Base-by-base conservation (phyloP, 768 basidiomycete species). In the Brasilioporus rufonigricans region DNA sequence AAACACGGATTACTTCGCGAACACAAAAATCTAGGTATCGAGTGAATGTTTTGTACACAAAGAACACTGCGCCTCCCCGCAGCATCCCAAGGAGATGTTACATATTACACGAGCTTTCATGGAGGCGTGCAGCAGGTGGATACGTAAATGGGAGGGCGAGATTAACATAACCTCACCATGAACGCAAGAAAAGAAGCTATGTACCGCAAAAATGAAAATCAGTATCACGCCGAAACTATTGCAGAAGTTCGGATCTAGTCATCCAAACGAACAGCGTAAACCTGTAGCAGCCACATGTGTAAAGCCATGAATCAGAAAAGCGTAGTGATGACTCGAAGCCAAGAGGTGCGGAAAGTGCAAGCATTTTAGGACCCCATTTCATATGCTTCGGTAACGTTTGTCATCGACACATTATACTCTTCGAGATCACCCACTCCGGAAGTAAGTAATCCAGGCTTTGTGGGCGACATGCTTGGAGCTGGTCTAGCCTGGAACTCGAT, bases 401-500 rank as follows among this genome's bases (percentile, higher is more conserved):
- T 38, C 14, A 21, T 35, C 13, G 51, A 26, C 3, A 21, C 18
- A 14, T n/a, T 36, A 41, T 38, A 45, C 10, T 41, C 44, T 38
- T 52, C 44, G 27, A 38, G 51, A 38, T 45, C 44, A 45, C 26
- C 10, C 26, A 16, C 26, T 19, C 32, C 41, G 2, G 23, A 4
- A 14, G 18, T 29, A 29, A 52, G 44, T 12, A 44, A 18, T 18
- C 35, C 1, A 7, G 33, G 24, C 24, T 51, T 51, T 6, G 12
- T 19, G n/a, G 50, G 41, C 12, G 24, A 35, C 32, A 35, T 24
- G 32, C 24, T 19, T 35, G 41, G 7, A 35, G 14, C 18, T 19
- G 32, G 24, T 26, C 24, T 33, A n/a, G 41, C 13, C 26, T 44
- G 50, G 32, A 51, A 33, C 41, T 53, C 52, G 52, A 53, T 46